Percentiles rank a stretch among this genome's conserved stretches.
phyloP scores from a whole-genome alignment of 768 basidiomycete genomes.

The Lactifluus pinguis region DNA sequence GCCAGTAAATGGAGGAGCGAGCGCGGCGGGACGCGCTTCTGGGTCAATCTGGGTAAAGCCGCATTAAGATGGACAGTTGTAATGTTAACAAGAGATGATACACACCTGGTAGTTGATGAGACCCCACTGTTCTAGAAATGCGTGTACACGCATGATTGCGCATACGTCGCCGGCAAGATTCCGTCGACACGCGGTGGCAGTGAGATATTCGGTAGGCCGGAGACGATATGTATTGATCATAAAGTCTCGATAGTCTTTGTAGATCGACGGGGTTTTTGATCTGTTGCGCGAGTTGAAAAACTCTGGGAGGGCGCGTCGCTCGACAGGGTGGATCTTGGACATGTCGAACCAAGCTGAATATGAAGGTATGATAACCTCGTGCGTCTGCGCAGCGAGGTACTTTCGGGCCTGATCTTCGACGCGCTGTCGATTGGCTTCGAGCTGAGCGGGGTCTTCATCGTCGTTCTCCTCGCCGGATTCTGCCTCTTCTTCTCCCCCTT shows the following conservation, averaged over 20 bases:
- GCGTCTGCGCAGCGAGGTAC: constrained; percentile 94
- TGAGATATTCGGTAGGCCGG: constrained; percentile 90
- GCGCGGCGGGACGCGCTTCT: constrained; percentile 85
- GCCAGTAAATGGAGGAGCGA: constrained; percentile 96
- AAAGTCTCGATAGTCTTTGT: constrained; percentile 99
- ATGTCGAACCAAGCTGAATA: constrained; percentile 99
- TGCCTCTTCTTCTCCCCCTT: constrained; percentile 63
- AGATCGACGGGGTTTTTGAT: constrained; percentile 92
- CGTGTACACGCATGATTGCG: constrained; percentile 97
- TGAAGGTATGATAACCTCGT: constrained; percentile 93
- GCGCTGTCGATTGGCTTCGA: constrained; percentile 68
- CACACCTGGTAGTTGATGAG: constrained; percentile 95
- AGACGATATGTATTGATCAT: constrained; percentile 99
- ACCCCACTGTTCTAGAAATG: constrained; percentile 98
- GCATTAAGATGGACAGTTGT: constrained; percentile 6
- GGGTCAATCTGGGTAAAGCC: constrained; percentile 73
- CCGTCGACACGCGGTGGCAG: constrained; percentile 91
- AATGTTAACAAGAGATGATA: not conserved
- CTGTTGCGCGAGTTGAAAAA: constrained; percentile 96
- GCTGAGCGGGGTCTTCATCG: constrained; percentile 77
- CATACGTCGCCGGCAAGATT: constrained; percentile 98
- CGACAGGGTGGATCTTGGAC: constrained; percentile 86
- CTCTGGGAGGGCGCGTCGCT: constrained; percentile 87
- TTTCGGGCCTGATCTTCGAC: constrained; percentile 85
- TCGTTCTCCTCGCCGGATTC: constrained; percentile 77